These are phyloP conservation scores for Sphaerulina vaccinii DNA, from an alignment of 2,329 filamentous ascomycete genomes.

Conservation along the genomic window DNA sequence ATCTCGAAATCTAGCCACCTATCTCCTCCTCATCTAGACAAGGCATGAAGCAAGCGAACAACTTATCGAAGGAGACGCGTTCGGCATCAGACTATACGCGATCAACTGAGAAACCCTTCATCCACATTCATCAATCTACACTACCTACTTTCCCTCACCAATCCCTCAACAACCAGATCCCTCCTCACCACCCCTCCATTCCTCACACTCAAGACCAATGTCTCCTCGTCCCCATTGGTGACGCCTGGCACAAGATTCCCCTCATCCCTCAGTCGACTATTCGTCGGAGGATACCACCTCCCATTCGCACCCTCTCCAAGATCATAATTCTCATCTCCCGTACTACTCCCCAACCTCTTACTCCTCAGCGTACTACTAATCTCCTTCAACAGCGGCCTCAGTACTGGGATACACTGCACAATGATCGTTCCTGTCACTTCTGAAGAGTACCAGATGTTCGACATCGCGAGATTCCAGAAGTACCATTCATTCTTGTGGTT, in stretches of 20 bases:
- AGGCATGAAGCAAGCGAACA: too few species aligned
- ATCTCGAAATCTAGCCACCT: too few species aligned
- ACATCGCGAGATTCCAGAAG: slow-evolving; percentile 51
- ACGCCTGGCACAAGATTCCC: too few species aligned
- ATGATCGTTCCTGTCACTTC: slow-evolving; percentile 57
- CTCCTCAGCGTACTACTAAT: slow-evolving; percentile 21
- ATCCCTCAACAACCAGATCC: neutral
- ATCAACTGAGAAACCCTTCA: too few species aligned
- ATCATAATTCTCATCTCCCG: neutral
- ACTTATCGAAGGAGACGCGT: too few species aligned
- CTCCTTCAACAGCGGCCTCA: slow-evolving; percentile 50
- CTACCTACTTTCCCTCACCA: too few species aligned
- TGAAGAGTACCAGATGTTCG: slow-evolving; percentile 52
- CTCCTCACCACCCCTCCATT: neutral
- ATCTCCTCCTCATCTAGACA: too few species aligned
- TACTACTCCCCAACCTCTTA: neutral
- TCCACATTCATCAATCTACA: too few species aligned
- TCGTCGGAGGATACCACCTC: neutral
- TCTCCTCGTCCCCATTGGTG: slow-evolving; percentile 1
- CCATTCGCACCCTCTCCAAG: neutral
- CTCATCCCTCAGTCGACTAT: neutral
- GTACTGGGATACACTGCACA: slow-evolving; percentile 54
- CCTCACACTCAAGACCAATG: neutral
- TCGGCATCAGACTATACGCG: too few species aligned
- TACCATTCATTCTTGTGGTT: slow-evolving; percentile 49